Evolutionary conservation across 225 moss, liverwort and hornwort species (phyloP).

Genomic region (Sphagnum tenellum): DNA sequence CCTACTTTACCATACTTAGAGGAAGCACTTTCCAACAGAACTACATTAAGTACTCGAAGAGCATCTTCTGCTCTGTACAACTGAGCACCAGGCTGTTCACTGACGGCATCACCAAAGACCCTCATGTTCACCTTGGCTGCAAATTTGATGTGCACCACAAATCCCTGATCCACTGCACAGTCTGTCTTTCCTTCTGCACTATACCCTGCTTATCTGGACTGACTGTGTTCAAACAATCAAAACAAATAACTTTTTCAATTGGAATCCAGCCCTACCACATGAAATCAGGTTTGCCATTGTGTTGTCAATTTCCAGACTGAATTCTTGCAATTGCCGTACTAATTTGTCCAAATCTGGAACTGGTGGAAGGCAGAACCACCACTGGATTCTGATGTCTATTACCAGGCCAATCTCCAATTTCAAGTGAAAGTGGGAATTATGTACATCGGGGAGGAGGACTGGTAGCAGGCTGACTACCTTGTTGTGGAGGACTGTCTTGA

Average conservation of each 20-base stretch:
- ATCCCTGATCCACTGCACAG: slow-evolving; percentile 46
- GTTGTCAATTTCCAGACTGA: too few species aligned
- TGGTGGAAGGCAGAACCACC: too few species aligned
- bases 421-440: too few species aligned
- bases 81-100: slow-evolving; percentile 30
- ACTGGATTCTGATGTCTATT: too few species aligned
- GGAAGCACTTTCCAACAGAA: slow-evolving; percentile 75
- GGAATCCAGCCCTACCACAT: neutral
- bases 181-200: slow-evolving; percentile 34
- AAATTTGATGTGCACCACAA: slow-evolving; percentile 50
- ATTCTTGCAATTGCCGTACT: too few species aligned
- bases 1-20: too few species aligned
- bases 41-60: slow-evolving; percentile 74
- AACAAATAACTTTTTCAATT: neutral
- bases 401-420: too few species aligned
- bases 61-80: slow-evolving; percentile 62
- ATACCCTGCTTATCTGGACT: slow-evolving; percentile 30
- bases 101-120: slow-evolving; percentile 56
- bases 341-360: too few species aligned
- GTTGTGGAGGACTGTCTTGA: too few species aligned
- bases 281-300: too few species aligned
- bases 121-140: slow-evolving; percentile 77
- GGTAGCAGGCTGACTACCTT: too few species aligned
- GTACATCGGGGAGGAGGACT: too few species aligned
- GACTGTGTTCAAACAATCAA: slow-evolving; percentile 2